phyloP scores from a whole-genome alignment of 2,329 filamentous ascomycete genomes.

The Fusarium bactridioides region DNA sequence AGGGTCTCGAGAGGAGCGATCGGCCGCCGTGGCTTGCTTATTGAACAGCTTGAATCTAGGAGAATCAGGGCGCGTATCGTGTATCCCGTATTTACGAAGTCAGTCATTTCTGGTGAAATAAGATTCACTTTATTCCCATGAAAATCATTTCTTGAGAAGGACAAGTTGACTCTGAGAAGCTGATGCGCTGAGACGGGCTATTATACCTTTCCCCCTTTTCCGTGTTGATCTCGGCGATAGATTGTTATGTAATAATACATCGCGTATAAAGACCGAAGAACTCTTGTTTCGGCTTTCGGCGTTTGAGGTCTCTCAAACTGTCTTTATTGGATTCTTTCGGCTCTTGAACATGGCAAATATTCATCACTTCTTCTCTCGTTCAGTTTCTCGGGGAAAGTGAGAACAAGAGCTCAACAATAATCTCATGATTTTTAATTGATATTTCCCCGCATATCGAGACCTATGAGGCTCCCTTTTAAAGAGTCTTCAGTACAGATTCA shows the following conservation, averaged over 20 bases:
- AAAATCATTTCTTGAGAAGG: background rate
- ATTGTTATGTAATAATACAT: background rate
- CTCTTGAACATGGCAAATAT: background rate
- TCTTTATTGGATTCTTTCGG: background rate
- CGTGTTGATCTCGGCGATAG: background rate
- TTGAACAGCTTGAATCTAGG: background rate
- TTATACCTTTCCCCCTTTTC: background rate
- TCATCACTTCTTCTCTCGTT: background rate
- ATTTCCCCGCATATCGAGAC: conserved; percentile 11
- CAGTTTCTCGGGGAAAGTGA: background rate
- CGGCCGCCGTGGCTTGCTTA: conserved; percentile 1
- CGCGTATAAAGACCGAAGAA: background rate
- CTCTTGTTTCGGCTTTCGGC: background rate
- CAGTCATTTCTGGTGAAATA: background rate
- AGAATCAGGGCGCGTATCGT: background rate
- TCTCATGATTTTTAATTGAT: background rate
- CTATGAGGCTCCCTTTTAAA: background rate
- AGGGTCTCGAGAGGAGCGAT: background rate
- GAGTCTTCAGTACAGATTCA: background rate
- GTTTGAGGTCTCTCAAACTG: background rate
- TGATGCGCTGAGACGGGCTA: background rate
- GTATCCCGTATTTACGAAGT: background rate
- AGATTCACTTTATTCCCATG: background rate
- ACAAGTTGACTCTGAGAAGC: background rate
- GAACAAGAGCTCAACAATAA: background rate